phyloP scores from a whole-genome alignment of 1,139 yeast species.

The Candida smagusa region DNA sequence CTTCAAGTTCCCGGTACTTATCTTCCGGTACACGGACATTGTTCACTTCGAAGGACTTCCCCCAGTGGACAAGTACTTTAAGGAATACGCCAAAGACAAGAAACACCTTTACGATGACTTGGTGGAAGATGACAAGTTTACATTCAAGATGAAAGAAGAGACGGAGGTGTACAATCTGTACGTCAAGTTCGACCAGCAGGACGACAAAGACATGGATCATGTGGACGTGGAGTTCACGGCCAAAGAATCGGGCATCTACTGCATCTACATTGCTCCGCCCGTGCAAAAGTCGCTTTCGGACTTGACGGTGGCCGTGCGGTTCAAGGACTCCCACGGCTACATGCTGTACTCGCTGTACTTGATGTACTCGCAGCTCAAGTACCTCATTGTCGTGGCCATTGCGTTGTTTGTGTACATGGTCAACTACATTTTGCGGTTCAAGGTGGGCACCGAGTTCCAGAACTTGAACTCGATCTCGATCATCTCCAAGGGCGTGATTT shows the following conservation, averaged over 20 bases:
- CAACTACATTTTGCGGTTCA: constrained; percentile 25
- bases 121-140: constrained; percentile 9
- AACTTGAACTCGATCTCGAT: constrained; percentile 33
- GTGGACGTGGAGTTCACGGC: constrained; percentile 14
- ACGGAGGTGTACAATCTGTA: constrained; percentile 10
- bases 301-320: constrained; percentile 18
- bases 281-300: constrained; percentile 5
- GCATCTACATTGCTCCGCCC: constrained; percentile 32
- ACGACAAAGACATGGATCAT: constrained; percentile 6
- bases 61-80: constrained; percentile 13
- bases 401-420: constrained; percentile 22
- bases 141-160: constrained; percentile 5
- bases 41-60: constrained; percentile 22
- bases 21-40: constrained; percentile 26
- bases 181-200: constrained; percentile 5
- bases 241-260: constrained; percentile 29
- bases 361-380: constrained; percentile 18
- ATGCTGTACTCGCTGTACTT: constrained; percentile 19
- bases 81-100: constrained; percentile 11
- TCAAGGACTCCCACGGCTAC: constrained; percentile 27
- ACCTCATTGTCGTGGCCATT: constrained; percentile 15
- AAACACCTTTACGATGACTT: constrained; percentile 11
- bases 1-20: constrained; percentile 21
- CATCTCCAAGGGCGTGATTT: constrained; percentile 31
- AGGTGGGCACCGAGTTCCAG: constrained; percentile 27